Evolutionary conservation across 2,329 filamentous ascomycete genomes (phyloP).

Genomic region (Aspergillus proliferans): DNA sequence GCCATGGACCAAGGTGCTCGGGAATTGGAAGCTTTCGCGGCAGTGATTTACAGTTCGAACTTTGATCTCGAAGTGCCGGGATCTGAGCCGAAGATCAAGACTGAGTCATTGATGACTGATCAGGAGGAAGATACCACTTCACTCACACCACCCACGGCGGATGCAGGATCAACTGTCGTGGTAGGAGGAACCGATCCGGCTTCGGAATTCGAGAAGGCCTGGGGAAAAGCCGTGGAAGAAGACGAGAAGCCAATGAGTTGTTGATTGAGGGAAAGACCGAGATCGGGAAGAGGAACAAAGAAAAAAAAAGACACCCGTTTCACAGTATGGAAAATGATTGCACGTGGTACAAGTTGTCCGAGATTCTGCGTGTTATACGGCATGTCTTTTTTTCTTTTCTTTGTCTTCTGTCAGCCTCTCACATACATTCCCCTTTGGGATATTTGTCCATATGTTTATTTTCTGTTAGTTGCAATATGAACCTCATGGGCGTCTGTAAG

Average conservation of each 20-base stretch:
- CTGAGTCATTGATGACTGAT: neutral
- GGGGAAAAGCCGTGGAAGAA: slow-evolving; percentile 33
- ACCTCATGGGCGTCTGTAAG: too few relatives aligned
- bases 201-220: slow-evolving; percentile 29
- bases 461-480: too few relatives aligned
- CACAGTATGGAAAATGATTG: too few relatives aligned
- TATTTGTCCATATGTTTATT: too few relatives aligned
- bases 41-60: slow-evolving; percentile 46
- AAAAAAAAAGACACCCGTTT: too few relatives aligned
- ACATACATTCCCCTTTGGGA: too few relatives aligned
- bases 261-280: slow-evolving; percentile 4
- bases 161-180: neutral
- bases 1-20: slow-evolving; percentile 41
- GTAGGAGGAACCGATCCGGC: slow-evolving; percentile 10
- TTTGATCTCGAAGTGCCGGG: slow-evolving; percentile 33
- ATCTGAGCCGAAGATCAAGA: slow-evolving; percentile 12
- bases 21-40: slow-evolving; percentile 45
- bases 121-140: slow-evolving; percentile 10
- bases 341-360: too few relatives aligned
- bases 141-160: slow-evolving; percentile 1
- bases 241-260: slow-evolving; percentile 3
- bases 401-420: too few relatives aligned
- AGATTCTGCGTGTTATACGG: too few relatives aligned
- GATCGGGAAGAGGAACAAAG: neutral
- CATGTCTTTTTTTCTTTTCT: too few relatives aligned